phyloP scores from a whole-genome alignment of 306 rosid genomes.

The Acacia confusa region DNA sequence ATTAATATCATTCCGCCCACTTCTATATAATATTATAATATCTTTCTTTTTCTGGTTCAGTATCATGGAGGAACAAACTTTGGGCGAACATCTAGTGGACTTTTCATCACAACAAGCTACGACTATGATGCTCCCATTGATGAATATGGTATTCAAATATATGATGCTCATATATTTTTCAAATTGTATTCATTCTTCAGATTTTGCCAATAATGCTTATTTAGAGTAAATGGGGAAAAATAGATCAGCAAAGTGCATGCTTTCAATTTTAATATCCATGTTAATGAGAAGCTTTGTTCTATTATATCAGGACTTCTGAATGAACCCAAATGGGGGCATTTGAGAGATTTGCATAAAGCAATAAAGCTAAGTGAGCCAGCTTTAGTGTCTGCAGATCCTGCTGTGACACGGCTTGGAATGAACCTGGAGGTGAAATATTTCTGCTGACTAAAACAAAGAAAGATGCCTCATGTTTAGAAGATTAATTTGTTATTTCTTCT shows the following conservation, averaged over 20 bases:
- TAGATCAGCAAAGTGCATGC: background rate
- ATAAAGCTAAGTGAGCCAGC: conserved; percentile 74
- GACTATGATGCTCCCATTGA: conserved; percentile 94
- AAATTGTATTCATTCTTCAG: background rate
- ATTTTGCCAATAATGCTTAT: background rate
- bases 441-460: conserved; percentile 20
- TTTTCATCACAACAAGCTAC: conserved; percentile 87
- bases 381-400: conserved; percentile 70
- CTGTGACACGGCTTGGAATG: conserved; percentile 62
- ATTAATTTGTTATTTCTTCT: conserved; percentile 8
- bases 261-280: background rate
- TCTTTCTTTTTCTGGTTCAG: conserved; percentile 37
- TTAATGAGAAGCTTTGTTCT: conserved; percentile 26
- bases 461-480: conserved; percentile 2
- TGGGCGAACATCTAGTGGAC: conserved; percentile 86
- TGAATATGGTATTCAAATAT: conserved; percentile 67
- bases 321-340: conserved; percentile 92
- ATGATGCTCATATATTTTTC: conserved; percentile 31
- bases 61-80: conserved; percentile 99
- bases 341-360: conserved; percentile 81
- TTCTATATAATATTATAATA: background rate
- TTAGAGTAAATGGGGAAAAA: background rate
- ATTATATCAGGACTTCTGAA: conserved; percentile 60
- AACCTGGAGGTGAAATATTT: conserved; percentile 60
- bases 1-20: background rate